A percentile compares a stretch with the other conserved stretches of the same genome.
phyloP scores from a whole-genome alignment of 202 grass and related monocot species.

The Zizania palustris region DNA sequence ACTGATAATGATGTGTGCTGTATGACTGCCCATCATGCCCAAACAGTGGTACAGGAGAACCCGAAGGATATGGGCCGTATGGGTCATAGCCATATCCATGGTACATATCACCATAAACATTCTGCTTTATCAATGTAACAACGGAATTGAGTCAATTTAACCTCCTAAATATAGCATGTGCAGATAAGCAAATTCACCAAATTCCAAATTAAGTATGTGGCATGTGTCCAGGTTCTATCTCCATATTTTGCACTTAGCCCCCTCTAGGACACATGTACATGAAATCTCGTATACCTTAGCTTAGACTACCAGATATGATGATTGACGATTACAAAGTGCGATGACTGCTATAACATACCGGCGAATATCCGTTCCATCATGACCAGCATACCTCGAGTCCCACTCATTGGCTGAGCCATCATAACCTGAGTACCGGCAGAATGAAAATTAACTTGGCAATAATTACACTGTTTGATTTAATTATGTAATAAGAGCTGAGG shows the following conservation, averaged over 20 bases:
- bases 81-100: conserved; percentile 77
- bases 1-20: conserved; percentile 69
- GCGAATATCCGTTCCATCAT: conserved; percentile 71
- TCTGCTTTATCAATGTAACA: conserved; percentile 45
- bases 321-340: background rate
- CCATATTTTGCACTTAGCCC: conserved; percentile 13
- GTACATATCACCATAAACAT: conserved; percentile 71
- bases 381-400: conserved; percentile 75
- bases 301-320: background rate
- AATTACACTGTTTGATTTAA: background rate
- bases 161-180: background rate
- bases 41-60: conserved; percentile 64
- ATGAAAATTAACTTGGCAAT: conserved; percentile 20
- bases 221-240: background rate
- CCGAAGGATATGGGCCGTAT: conserved; percentile 71
- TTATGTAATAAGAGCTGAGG: conserved; percentile 8
- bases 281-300: background rate
- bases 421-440: conserved; percentile 60
- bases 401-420: conserved; percentile 90
- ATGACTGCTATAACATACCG: conserved; percentile 44
- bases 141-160: conserved; percentile 23
- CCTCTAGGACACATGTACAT: background rate
- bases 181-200: background rate
- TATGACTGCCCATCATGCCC: conserved; percentile 67
- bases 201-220: conserved; percentile 16